phyloP scores from a whole-genome alignment of 2,329 filamentous ascomycete species.

The Trichoderma atroviride region DNA sequence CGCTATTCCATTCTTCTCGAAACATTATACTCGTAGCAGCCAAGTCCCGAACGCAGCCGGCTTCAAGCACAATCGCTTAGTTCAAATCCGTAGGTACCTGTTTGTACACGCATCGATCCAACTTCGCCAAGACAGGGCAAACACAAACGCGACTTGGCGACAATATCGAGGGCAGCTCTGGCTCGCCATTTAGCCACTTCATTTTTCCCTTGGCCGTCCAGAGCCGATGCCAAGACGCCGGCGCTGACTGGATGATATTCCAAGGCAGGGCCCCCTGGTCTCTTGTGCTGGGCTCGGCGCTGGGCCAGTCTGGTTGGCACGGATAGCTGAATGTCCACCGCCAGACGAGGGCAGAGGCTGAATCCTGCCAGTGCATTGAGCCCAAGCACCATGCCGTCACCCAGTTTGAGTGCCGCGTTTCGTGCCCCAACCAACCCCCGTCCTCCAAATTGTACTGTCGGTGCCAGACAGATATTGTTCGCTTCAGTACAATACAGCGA shows the following conservation, averaged over 20 bases:
- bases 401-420: not conserved
- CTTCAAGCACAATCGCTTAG: not conserved
- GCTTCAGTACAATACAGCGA: not conserved
- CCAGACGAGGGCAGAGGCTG: not conserved
- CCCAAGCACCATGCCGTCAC: not conserved
- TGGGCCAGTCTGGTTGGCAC: no score
- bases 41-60: not conserved
- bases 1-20: not conserved
- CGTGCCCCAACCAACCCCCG: not conserved
- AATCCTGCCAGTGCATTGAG: not conserved
- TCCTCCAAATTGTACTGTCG: no score
- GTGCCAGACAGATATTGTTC: no score
- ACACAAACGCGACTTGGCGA: not conserved
- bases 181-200: not conserved
- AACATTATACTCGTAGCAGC: not conserved
- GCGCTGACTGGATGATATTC: not conserved
- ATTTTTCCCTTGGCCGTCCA: not conserved
- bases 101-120: not conserved
- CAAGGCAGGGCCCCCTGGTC: conserved; percentile 4
- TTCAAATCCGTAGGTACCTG: not conserved
- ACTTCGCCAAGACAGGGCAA: not conserved
- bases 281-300: not conserved
- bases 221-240: conserved; percentile 12
- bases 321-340: not conserved
- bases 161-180: not conserved